A percentile compares a stretch with the other conserved stretches of the same genome.
phyloP scores from a whole-genome alignment of 257 asterid genomes.

The Leonotis leonurus region DNA sequence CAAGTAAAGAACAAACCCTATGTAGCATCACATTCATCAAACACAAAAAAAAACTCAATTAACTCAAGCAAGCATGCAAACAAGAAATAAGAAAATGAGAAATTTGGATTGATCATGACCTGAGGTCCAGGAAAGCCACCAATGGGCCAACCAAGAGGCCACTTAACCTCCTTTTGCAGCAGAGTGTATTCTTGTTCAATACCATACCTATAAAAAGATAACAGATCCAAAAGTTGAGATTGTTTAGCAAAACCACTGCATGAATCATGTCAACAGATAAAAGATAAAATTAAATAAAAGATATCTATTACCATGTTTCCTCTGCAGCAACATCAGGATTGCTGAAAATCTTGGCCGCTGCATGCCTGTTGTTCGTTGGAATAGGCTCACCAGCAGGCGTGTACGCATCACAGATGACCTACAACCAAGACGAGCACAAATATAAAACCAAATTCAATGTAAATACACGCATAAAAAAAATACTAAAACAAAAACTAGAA shows the following conservation, averaged over 20 bases:
- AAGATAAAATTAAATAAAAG: neutral
- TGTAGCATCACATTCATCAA: no score
- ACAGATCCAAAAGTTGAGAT: neutral
- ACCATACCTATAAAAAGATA: conserved; percentile 50
- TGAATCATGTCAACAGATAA: neutral
- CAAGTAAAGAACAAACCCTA: no score
- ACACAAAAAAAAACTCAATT: no score
- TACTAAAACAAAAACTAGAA: no score
- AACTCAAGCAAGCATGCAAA: no score
- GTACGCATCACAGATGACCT: conserved; percentile 84
- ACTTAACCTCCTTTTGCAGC: conserved; percentile 58
- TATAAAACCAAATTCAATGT: neutral
- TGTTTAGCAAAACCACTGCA: neutral
- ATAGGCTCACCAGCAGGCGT: conserved; percentile 87
- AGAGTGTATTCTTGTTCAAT: conserved; percentile 93
- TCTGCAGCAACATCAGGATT: conserved; percentile 61
- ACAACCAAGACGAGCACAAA: neutral
- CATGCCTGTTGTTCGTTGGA: conserved; percentile 70
- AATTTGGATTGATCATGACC: conserved; percentile 30
- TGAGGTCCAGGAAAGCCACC: conserved; percentile 96
- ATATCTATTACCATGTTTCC: conserved; percentile 78
- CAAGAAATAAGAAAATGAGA: neutral
- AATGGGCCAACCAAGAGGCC: conserved; percentile 96
- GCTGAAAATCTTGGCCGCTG: conserved; percentile 69
- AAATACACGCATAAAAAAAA: neutral